Conservation (phyloP, 2,329 filamentous ascomycete species). For the Monilinia laxa region DNA sequence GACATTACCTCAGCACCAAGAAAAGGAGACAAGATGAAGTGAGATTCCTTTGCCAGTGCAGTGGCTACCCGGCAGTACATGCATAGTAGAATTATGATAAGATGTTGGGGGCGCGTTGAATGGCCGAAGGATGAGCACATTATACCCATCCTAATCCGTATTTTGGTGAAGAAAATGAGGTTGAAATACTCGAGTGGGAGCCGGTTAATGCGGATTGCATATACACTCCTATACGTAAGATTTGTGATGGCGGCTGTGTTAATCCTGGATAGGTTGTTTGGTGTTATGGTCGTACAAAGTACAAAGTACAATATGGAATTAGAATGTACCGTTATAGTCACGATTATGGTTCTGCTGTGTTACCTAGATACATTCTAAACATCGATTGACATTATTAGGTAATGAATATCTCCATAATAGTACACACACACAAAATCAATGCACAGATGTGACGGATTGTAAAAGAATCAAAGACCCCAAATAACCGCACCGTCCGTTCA, state of each 20-base stretch:
- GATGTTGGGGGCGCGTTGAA: neutral
- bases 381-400: too few relatives aligned
- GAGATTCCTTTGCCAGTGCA: too few relatives aligned
- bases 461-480: neutral
- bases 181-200: neutral
- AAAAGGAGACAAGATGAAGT: too few relatives aligned
- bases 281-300: neutral
- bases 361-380: neutral
- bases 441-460: neutral
- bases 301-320: too few relatives aligned
- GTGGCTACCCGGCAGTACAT: too few relatives aligned
- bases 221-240: neutral
- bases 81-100: too few relatives aligned
- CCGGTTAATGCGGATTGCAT: neutral
- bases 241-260: slow-evolving; percentile 8
- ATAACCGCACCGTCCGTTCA: neutral
- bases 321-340: neutral
- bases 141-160: too few relatives aligned
- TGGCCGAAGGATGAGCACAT: neutral
- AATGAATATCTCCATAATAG: neutral
- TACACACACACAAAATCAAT: neutral
- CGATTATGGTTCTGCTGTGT: neutral
- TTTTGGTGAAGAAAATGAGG: neutral
- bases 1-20: too few relatives aligned
- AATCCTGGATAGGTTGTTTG: neutral